phyloP scores from a whole-genome alignment of 495 filamentous ascomycete species.

The Emericellopsis terricola region DNA sequence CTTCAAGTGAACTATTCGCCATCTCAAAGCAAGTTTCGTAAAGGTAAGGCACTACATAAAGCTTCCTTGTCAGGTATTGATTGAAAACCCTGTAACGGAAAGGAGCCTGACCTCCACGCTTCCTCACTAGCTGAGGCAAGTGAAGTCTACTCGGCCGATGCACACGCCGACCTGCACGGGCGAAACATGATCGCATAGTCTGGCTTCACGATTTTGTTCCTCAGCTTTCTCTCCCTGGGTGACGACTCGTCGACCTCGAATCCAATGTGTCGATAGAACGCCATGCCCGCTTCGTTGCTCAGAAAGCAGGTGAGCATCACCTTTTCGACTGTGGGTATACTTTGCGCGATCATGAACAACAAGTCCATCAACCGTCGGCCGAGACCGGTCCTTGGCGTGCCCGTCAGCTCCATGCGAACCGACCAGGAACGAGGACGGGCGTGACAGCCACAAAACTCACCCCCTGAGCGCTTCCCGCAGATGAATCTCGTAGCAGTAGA shows the following conservation, averaged over 20 bases:
- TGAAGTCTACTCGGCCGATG: too few relatives aligned
- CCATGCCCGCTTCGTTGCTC: slow-evolving; percentile 38
- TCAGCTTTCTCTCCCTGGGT: slow-evolving; percentile 38
- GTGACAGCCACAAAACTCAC: slow-evolving; percentile 7
- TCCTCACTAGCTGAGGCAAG: too few relatives aligned
- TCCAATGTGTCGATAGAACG: slow-evolving; percentile 52
- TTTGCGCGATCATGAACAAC: slow-evolving; percentile 20
- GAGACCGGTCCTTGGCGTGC: slow-evolving; percentile 22
- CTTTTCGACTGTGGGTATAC: slow-evolving; percentile 40
- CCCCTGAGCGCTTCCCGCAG: slow-evolving; percentile 35
- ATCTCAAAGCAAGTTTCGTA: too few relatives aligned
- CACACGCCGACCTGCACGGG: too few relatives aligned
- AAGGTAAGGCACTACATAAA: too few relatives aligned
- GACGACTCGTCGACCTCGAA: slow-evolving; percentile 51
- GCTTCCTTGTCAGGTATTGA: too few relatives aligned
- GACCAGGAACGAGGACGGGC: neutral
- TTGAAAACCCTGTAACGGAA: too few relatives aligned
- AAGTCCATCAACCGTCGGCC: slow-evolving; percentile 24
- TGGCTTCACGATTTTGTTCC: slow-evolving; percentile 40
- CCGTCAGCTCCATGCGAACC: neutral
- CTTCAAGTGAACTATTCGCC: too few relatives aligned
- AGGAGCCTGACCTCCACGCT: too few relatives aligned
- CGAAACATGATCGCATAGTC: too few relatives aligned
- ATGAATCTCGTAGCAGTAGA: slow-evolving; percentile 87
- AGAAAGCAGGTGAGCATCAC: slow-evolving; percentile 75